phyloP scores from a whole-genome alignment of 345 rosid genomes.

The Gossypium turneri region DNA sequence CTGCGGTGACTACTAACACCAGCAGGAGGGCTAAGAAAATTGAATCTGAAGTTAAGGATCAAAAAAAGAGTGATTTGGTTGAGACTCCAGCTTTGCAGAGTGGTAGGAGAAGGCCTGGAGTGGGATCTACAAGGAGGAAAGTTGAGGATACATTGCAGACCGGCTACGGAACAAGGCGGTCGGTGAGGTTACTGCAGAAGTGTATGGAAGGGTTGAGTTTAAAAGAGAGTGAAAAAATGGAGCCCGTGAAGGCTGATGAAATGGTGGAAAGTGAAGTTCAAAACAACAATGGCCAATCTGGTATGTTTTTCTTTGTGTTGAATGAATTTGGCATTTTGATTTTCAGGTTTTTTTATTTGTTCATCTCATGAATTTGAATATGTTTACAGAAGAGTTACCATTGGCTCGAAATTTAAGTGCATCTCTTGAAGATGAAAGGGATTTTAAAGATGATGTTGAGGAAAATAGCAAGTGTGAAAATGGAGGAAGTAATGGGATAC shows the following conservation, averaged over 20 bases:
- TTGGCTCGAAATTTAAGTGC: constrained; percentile 27
- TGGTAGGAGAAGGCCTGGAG: constrained; percentile 19
- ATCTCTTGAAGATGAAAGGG: constrained; percentile 29
- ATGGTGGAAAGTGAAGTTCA: constrained; percentile 8
- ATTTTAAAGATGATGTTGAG: constrained; percentile 10
- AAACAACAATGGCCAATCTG: constrained; percentile 23
- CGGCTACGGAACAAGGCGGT: constrained; percentile 60
- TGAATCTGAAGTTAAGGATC: constrained; percentile 6
- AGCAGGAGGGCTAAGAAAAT: constrained; percentile 30
- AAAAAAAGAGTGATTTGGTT: constrained; percentile 12
- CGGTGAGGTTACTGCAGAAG: constrained; percentile 65
- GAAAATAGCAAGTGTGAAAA: constrained; percentile 12
- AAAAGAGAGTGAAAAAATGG: constrained; percentile 31
- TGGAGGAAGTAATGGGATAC: background rate
- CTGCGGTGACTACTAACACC: constrained; percentile 30
- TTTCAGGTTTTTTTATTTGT: background rate
- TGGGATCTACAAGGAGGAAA: constrained; percentile 17
- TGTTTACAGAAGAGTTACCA: constrained; percentile 3
- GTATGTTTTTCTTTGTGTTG: constrained; percentile 27
- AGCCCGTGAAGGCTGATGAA: constrained; percentile 23
- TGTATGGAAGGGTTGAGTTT: constrained; percentile 49
- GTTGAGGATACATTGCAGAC: constrained; percentile 31
- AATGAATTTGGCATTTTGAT: background rate
- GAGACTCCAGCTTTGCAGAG: constrained; percentile 26
- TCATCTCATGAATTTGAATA: constrained; percentile 18